A percentile compares a stretch with the other conserved stretches of the same genome.
Evolutionary conservation across 2,329 filamentous ascomycete genomes (phyloP).

Genomic region (Diaporthe helianthi): DNA sequence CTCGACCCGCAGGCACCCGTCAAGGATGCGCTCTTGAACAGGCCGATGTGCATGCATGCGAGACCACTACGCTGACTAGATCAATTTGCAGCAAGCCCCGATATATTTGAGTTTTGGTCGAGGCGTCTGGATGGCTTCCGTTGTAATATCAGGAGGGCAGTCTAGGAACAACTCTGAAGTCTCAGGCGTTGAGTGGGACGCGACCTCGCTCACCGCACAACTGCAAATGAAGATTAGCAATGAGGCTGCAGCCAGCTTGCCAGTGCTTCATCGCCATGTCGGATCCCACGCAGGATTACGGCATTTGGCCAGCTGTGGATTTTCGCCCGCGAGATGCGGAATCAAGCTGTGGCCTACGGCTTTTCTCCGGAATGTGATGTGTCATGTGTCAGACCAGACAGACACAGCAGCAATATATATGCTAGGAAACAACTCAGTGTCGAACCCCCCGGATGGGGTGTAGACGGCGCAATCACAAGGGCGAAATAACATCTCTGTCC

Average conservation of each 20-base stretch:
- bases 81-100: constrained; percentile 5
- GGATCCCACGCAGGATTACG: neutral
- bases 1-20: neutral
- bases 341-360: constrained; percentile 4
- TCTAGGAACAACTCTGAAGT: constrained; percentile 3
- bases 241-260: neutral
- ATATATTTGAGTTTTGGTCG: constrained; percentile 1
- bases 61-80: constrained; percentile 4
- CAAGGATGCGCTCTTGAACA: constrained; percentile 11
- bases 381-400: constrained; percentile 10
- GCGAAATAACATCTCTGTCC: neutral
- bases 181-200: neutral
- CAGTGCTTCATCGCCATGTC: constrained; percentile 3
- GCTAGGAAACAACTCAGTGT: neutral
- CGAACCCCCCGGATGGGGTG: neutral
- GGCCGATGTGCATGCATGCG: neutral
- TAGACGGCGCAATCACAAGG: neutral
- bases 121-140: neutral
- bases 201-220: constrained; percentile 14
- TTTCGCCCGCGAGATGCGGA: neutral
- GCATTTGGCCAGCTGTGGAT: constrained; percentile 14
- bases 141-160: neutral
- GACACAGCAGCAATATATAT: constrained; percentile 9
- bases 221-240: neutral
- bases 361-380: constrained; percentile 23